Evolutionary conservation across 225 moss, liverwort and hornwort genomes (phyloP).

Genomic region (Thuidium tamariscinum): DNA sequence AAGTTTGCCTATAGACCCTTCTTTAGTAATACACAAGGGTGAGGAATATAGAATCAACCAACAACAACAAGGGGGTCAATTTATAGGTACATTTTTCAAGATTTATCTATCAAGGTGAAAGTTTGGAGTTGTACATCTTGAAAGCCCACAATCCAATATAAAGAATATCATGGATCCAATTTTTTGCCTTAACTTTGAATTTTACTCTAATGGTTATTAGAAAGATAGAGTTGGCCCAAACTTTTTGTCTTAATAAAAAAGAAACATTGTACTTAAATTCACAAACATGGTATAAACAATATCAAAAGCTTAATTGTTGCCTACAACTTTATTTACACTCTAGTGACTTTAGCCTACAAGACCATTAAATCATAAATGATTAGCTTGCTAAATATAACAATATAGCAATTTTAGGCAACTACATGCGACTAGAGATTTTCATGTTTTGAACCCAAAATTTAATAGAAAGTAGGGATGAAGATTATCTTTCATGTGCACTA

Average conservation of each 20-base stretch:
- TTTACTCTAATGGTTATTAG: fast-evolving
- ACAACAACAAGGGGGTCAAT: fast-evolving
- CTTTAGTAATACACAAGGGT: fast-evolving
- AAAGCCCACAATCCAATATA: fast-evolving
- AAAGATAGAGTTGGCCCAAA: background rate
- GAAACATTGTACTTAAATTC: background rate
- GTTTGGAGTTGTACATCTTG: background rate
- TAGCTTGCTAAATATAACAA: too few relatives aligned
- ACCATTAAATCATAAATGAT: too few relatives aligned
- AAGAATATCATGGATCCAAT: fast-evolving
- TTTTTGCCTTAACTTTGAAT: too few relatives aligned
- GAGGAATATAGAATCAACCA: background rate
- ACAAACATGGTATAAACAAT: background rate
- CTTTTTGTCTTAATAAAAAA: background rate
- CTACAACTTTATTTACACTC: fast-evolving
- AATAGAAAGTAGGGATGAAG: too few relatives aligned
- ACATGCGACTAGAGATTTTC: too few relatives aligned
- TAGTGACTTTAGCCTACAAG: fast-evolving
- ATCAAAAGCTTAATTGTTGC: background rate
- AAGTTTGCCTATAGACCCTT: fast-evolving
- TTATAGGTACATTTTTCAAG: background rate
- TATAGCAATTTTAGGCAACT: too few relatives aligned
- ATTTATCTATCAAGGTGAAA: background rate
- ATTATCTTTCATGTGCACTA: too few relatives aligned
- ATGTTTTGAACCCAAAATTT: too few relatives aligned